phyloP scores from a whole-genome alignment of 768 basidiomycete species.

The Solioccasus polychromus region DNA sequence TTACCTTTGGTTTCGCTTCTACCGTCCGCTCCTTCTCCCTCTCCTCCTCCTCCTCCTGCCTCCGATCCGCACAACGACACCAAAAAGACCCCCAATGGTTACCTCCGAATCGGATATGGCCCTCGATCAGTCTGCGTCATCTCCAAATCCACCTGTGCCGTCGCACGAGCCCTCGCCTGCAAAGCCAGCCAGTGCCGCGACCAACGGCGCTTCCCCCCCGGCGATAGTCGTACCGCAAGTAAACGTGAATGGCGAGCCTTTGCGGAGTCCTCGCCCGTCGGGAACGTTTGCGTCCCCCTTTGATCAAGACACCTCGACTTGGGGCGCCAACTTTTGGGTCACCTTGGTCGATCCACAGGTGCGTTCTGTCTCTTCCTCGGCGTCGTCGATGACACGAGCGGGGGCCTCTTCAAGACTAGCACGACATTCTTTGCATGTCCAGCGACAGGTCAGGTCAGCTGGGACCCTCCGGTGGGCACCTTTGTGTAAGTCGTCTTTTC shows the following conservation, averaged over 20 bases:
- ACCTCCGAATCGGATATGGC: constrained; percentile 23
- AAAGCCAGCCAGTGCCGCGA: constrained; percentile 7
- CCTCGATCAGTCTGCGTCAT: constrained; percentile 20
- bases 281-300: constrained; percentile 13
- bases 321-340: constrained; percentile 95
- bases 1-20: constrained; percentile 10
- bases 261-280: constrained; percentile 33
- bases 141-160: constrained; percentile 3
- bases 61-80: constrained; percentile 12
- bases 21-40: not conserved
- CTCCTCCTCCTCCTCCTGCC: not conserved
- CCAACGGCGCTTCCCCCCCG: constrained; percentile 12
- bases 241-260: constrained; percentile 34
- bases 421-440: constrained; percentile 90
- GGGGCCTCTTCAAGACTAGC: constrained; percentile 39
- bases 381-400: constrained; percentile 8
- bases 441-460: constrained; percentile 86
- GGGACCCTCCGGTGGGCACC: constrained; percentile 88
- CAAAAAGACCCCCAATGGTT: constrained; percentile 19
- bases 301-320: constrained; percentile 47
- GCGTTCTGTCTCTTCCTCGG: constrained; percentile 26
- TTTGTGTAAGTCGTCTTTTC: constrained; percentile 62
- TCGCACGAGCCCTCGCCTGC: too few species aligned
- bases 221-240: constrained; percentile 32
- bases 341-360: constrained; percentile 91